phyloP scores from a whole-genome alignment of 805 yeast species.

The Candida sphagnicola region DNA sequence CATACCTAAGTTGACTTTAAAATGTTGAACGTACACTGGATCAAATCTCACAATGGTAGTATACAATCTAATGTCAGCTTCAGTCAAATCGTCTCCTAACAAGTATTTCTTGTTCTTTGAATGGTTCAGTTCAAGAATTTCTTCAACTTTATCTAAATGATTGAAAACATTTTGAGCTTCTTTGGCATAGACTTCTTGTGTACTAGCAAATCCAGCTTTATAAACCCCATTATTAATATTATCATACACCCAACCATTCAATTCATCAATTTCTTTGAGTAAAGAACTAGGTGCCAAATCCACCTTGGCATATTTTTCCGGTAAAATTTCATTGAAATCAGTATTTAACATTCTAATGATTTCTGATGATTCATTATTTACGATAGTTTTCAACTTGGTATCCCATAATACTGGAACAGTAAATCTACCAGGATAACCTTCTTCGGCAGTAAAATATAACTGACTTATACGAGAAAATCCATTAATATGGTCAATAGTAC shows the following conservation, averaged over 20 bases:
- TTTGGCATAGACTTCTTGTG: slow-evolving; percentile 74
- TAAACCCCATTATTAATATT: slow-evolving; percentile 90
- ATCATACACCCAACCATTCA: slow-evolving; percentile 81
- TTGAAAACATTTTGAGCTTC: slow-evolving; percentile 62
- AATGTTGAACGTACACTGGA: slow-evolving; percentile 91
- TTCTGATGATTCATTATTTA: slow-evolving; percentile 88
- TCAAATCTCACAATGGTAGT: slow-evolving; percentile 90
- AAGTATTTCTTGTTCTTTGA: slow-evolving; percentile 33
- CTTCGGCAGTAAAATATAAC: slow-evolving; percentile 69
- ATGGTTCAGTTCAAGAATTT: slow-evolving; percentile 46
- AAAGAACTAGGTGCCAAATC: slow-evolving; percentile 61
- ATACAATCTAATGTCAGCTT: slow-evolving; percentile 84
- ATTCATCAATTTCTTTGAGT: slow-evolving; percentile 60
- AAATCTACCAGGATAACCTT: slow-evolving; percentile 74
- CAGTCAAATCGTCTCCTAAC: slow-evolving; percentile 68
- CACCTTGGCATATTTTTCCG: slow-evolving; percentile 43
- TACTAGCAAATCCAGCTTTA: slow-evolving; percentile 85
- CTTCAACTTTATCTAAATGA: slow-evolving; percentile 68
- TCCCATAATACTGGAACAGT: slow-evolving; percentile 97
- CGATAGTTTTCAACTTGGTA: slow-evolving; percentile 74
- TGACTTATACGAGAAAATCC: slow-evolving; percentile 60
- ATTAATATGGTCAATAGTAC: slow-evolving; percentile 46
- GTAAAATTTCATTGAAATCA: slow-evolving; percentile 62
- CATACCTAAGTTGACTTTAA: slow-evolving; percentile 84
- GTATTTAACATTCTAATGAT: slow-evolving; percentile 79